Conservation (phyloP, 352 stramenopile genomes). For the Phytophthora europaea region DNA sequence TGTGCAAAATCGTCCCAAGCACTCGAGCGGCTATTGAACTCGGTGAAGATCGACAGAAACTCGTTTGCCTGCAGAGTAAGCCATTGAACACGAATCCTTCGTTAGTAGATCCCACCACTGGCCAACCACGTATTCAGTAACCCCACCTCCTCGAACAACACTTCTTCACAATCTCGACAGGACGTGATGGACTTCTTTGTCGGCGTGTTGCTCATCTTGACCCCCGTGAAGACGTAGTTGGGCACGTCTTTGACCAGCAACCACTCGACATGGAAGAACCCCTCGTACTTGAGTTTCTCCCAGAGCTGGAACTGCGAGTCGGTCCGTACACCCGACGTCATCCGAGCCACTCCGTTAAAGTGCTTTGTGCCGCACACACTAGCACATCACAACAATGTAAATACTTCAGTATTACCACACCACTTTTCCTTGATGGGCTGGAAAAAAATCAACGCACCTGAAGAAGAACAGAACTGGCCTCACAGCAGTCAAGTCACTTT, state of each 20-base stretch:
- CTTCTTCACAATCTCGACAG: conserved; percentile 83
- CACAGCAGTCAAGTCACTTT: conserved; percentile 72
- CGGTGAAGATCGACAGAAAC: conserved; percentile 72
- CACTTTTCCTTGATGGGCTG: no score
- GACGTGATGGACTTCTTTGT: conserved; percentile 86
- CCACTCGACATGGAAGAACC: conserved; percentile 86
- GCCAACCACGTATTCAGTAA: neutral
- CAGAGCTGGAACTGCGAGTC: conserved; percentile 73
- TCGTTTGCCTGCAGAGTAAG: conserved; percentile 55
- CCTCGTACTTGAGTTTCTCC: conserved; percentile 89
- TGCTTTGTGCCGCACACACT: conserved; percentile 83
- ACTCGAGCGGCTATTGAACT: conserved; percentile 65
- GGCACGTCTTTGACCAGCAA: conserved; percentile 87
- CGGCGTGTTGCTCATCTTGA: conserved; percentile 86
- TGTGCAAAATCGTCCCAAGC: conserved; percentile 81
- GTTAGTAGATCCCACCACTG: conserved; percentile 9
- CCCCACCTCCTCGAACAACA: conserved; percentile 75
- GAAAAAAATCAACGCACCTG: conserved; percentile 36
- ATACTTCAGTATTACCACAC: conserved; percentile 7
- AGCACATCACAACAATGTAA: neutral
- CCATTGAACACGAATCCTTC: neutral
- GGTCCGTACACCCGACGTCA: conserved; percentile 70
- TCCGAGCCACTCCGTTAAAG: conserved; percentile 82
- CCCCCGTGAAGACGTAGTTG: conserved; percentile 76
- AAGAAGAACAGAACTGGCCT: conserved; percentile 83